Evolutionary conservation across 805 yeast genomes (phyloP).

Genomic region (Debaryomyces tyrocola): DNA sequence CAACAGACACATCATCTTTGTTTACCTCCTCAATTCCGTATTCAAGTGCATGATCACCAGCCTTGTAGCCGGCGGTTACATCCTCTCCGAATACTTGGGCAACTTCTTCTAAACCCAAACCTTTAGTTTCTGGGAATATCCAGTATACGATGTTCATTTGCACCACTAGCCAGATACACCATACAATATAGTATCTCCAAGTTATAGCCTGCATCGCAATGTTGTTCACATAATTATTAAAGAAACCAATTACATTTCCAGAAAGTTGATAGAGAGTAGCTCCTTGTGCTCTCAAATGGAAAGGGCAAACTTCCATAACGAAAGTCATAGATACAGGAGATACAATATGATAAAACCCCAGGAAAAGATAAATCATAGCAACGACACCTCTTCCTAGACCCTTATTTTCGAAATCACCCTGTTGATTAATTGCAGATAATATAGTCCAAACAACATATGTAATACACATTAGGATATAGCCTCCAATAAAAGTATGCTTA

Average conservation of each 20-base stretch:
- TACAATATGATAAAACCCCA: slow-evolving; percentile 24
- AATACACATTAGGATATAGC: slow-evolving; percentile 16
- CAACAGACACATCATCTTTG: no score
- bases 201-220: slow-evolving; percentile 41
- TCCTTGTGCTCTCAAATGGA: slow-evolving; percentile 43
- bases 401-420: slow-evolving; percentile 14
- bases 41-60: slow-evolving; percentile 4
- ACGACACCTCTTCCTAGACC: slow-evolving; percentile 19
- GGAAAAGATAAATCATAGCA: slow-evolving; percentile 24
- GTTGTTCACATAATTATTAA: slow-evolving; percentile 31
- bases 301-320: slow-evolving; percentile 43
- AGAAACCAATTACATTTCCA: slow-evolving; percentile 19
- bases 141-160: slow-evolving; percentile 29
- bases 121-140: slow-evolving; percentile 43
- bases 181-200: slow-evolving; percentile 47
- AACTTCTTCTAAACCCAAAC: slow-evolving; percentile 44
- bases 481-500: background rate
- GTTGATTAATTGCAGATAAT: slow-evolving; percentile 20
- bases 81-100: slow-evolving; percentile 42
- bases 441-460: slow-evolving; percentile 25
- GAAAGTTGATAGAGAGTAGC: slow-evolving; percentile 26
- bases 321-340: slow-evolving; percentile 44
- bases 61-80: slow-evolving; percentile 3
- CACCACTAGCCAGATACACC: slow-evolving; percentile 28
- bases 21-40: no score